A percentile compares a stretch with the other conserved stretches of the same genome.
phyloP scores from a whole-genome alignment of 176 grass and related monocot species.

The Canna indica region DNA sequence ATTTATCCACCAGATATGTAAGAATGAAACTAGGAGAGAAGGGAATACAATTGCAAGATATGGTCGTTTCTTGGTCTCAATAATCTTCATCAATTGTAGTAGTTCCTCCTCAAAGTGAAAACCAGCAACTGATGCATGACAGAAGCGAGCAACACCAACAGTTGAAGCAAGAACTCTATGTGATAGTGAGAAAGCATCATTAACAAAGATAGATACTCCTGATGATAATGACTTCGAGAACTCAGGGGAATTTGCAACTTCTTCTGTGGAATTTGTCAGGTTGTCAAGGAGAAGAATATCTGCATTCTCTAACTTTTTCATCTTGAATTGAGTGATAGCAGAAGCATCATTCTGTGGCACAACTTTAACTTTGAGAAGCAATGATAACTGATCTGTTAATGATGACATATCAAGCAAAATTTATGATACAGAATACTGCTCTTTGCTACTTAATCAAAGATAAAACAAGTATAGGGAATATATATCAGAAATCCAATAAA shows the following conservation, averaged over 20 bases:
- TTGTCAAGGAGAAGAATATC: slow-evolving; percentile 65
- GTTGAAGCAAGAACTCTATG: slow-evolving; percentile 90
- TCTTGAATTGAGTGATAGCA: slow-evolving; percentile 30
- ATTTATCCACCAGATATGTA: not conserved
- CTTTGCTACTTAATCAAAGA: not conserved
- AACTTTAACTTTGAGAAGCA: slow-evolving; percentile 64
- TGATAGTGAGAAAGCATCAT: slow-evolving; percentile 77
- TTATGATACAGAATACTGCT: not conserved
- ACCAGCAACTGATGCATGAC: slow-evolving; percentile 73
- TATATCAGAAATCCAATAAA: not conserved
- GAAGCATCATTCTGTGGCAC: slow-evolving; percentile 31
- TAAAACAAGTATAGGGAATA: not conserved
- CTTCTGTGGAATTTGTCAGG: slow-evolving; percentile 63
- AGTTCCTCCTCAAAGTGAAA: slow-evolving; percentile 83
- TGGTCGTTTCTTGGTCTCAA: slow-evolving; percentile 41
- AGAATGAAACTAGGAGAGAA: not conserved
- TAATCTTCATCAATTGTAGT: slow-evolving; percentile 48
- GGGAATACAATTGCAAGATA: slow-evolving; percentile 88
- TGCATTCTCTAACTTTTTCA: slow-evolving; percentile 29
- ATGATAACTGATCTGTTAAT: slow-evolving; percentile 65
- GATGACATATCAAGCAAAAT: not conserved
- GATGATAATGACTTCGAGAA: slow-evolving; percentile 74
- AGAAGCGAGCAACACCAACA: slow-evolving; percentile 80
- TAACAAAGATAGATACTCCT: slow-evolving; percentile 53
- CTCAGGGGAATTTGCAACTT: slow-evolving; percentile 60